Evolutionary conservation across 164 flowering plant species (phyloP).

Genomic region (Akebia trifoliata): DNA sequence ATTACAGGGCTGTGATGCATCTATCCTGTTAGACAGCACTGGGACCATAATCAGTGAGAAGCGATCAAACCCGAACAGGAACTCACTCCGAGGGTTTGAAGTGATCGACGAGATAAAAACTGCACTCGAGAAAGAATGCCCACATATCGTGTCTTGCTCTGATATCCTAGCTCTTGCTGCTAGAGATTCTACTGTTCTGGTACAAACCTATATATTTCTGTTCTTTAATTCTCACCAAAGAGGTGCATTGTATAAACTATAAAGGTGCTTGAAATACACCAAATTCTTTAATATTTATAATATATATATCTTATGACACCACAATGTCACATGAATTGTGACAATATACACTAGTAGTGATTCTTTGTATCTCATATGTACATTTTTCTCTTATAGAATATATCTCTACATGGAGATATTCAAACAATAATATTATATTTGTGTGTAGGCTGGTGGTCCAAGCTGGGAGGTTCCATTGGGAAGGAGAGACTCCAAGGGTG

Average conservation of each 20-base stretch:
- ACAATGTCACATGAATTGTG: too few relatives aligned
- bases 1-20: conserved; percentile 89
- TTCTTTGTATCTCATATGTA: too few relatives aligned
- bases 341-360: too few relatives aligned
- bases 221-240: too few relatives aligned
- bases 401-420: too few relatives aligned
- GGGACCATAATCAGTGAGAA: conserved; percentile 70
- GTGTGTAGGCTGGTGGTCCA: conserved; percentile 74
- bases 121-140: conserved; percentile 83
- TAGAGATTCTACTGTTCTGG: conserved; percentile 83
- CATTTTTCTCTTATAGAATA: too few relatives aligned
- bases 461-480: conserved; percentile 93
- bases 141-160: conserved; percentile 90
- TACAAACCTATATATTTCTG: conserved; percentile 17
- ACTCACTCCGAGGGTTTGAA: conserved; percentile 85
- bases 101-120: conserved; percentile 81
- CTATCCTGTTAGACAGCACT: conserved; percentile 65
- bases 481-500: conserved; percentile 80
- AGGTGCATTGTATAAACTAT: too few relatives aligned
- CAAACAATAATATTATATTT: neutral
- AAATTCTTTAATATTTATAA: too few relatives aligned
- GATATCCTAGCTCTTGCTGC: conserved; percentile 86
- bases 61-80: conserved; percentile 58
- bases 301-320: too few relatives aligned
- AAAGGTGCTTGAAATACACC: too few relatives aligned